Evolutionary conservation across 192 early-diverging fungal genomes (phyloP).

Genomic region (Endogone sp.): DNA sequence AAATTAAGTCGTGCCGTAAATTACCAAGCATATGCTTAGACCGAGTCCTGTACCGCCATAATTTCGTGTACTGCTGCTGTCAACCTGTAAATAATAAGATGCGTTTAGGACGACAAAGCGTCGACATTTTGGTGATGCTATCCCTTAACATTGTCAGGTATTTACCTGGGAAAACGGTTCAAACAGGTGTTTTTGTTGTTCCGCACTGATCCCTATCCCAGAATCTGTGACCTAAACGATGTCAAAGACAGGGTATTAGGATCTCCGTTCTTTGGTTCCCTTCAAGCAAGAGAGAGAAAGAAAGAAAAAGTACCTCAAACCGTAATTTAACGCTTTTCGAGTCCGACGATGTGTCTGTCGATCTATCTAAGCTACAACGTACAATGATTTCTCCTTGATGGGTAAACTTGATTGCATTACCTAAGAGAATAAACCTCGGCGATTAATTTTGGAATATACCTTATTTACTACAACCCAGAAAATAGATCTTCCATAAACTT

Average conservation of each 20-base stretch:
- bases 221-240: conserved; percentile 44
- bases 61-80: conserved; percentile 55
- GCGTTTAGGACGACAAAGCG: not conserved
- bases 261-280: not conserved
- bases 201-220: conserved; percentile 50
- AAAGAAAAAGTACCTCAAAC: not conserved
- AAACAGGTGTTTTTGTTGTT: conserved; percentile 46
- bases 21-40: not conserved
- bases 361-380: conserved; percentile 32
- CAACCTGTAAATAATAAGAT: conserved; percentile 53
- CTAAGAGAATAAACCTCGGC: conserved; percentile 50
- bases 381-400: conserved; percentile 53
- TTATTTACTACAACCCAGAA: not conserved
- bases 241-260: conserved; percentile 26
- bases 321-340: not conserved
- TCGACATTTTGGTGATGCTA: conserved; percentile 50
- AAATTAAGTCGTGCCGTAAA: not conserved
- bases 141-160: conserved; percentile 58
- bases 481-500: not conserved
- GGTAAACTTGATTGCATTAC: conserved; percentile 69
- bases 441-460: not conserved
- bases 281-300: not conserved
- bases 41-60: conserved; percentile 38
- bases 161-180: conserved; percentile 58
- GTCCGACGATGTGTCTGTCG: conserved; percentile 1